Base-by-base conservation (phyloP, 2,329 filamentous ascomycete genomes). In the Pseudogymnoascus sp. region DNA sequence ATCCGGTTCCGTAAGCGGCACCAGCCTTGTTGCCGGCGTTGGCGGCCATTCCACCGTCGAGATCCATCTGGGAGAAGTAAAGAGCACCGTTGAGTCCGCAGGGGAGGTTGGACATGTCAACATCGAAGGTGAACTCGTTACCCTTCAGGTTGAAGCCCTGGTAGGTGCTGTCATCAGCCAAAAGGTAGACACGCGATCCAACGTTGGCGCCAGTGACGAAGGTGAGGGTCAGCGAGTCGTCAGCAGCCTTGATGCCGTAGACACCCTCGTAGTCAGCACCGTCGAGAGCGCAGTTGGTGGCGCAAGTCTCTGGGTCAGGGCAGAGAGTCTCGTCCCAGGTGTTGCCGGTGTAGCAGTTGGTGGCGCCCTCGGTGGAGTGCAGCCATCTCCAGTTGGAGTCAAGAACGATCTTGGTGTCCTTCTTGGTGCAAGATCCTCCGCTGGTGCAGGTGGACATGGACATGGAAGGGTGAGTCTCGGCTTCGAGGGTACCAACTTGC, bases 1-100 rank as follows among this genome's bases (percentile, higher is more conserved):
- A 86, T 6, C 83, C 83, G 1, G 81, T 84, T 41, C 83, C 83
- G 61, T 81, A 82, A 57, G 75, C 74, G 3, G 83, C 81, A 60
- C 83, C 83, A 18, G 77, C 82, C 59, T 76, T 74, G 72, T 81
- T 82, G 62, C 73, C 74, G 0, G 74, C 67, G 65, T 79, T 79
- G 67, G 75, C 76, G 64, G 73, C 68, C 65, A 76, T 64, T 34
- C 83, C 85, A 66, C 86, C 86, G 64, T 84, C 80, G 6, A 76
- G 73, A 14, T 81, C 77, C 83, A 87, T 87, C 69, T 80, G 75
- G 22, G 81, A 76, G 41, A 86, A 78, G 74, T 88, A 88, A 41
- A 88, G 75, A 50, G 85, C 85, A 62, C 85, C 86, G 73, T 89
- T 88, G 63, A 89, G 74, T 64, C 86, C 86, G 69, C 86, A 89